Base-by-base conservation (phyloP, 306 rosid genomes). In the Trifolium dubium region DNA sequence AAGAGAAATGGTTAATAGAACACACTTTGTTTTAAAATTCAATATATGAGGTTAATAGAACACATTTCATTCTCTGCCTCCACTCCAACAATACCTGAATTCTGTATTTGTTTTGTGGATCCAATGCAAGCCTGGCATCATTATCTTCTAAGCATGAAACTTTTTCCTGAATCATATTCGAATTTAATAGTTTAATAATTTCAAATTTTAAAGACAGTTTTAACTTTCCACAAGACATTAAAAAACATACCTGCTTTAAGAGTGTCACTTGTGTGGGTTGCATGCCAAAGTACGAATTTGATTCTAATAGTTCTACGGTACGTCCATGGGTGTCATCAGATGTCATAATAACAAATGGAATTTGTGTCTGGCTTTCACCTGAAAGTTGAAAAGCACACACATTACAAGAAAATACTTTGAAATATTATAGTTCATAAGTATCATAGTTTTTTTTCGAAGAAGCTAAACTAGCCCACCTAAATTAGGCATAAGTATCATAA, bases 61-160 rank as follows among this genome's bases (percentile, higher is more conserved):
- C 0, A 6, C 73, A 28, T 18, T 65, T 56, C 28, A 59, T 18
- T 71, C 39, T 13, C 54, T 70, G 72, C 53, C 53, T 23, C 23
- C 23, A 23, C 64, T 75, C 80, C 70, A 71, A 77, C 40, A 63
- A 59, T 86, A 92, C 99, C 97, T 95, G 99, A 88, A 95, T 87
- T 73, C 60, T 90, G 84, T 92, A 95, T 76, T 81, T 92, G 87
- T 85, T 90, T 46, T 74, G 79, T 10, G 89, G 88, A 47, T 90
- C 97, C 77, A 95, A 69, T 54, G 98, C 98, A 87, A 95, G 93
- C 83, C 92, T 88, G 77, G 96, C 99, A 81, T 95, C 96, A 87
- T 95, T 92, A 81, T 92, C 90, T 69, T 86, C 93, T 80, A 95
- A 85, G 82, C 98, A 95, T 31, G 99, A 98, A 79, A 94, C 97